Evolutionary conservation across 495 filamentous ascomycete species (phyloP).

Genomic region (Daldinia loculata): DNA sequence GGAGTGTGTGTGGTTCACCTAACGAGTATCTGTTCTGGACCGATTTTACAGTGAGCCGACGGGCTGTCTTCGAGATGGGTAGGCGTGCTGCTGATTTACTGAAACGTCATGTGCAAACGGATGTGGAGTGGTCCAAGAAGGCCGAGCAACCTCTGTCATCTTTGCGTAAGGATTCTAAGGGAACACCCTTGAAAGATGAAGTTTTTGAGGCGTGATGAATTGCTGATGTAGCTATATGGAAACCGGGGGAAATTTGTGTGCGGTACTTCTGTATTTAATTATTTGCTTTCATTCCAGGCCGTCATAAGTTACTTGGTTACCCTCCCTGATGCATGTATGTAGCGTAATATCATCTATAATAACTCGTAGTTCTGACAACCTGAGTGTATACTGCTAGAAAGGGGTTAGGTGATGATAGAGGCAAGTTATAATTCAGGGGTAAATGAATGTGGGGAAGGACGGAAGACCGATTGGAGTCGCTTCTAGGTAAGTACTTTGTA

Average conservation of each 20-base stretch:
- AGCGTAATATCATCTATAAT: background rate
- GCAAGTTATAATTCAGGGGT: background rate
- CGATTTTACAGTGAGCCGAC: conserved; percentile 44
- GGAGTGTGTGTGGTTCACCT: conserved; percentile 39
- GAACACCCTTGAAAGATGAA: conserved; percentile 8
- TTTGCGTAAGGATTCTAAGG: conserved; percentile 12
- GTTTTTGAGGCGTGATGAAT: background rate
- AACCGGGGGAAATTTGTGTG: background rate
- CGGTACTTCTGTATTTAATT: too few relatives aligned
- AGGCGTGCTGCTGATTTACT: conserved; percentile 41
- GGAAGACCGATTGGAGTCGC: background rate
- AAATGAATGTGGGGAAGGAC: background rate
- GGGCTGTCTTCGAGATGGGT: conserved; percentile 48
- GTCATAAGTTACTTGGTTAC: background rate
- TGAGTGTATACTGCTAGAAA: background rate
- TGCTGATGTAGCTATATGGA: background rate
- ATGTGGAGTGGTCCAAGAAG: conserved; percentile 27
- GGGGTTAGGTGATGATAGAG: background rate
- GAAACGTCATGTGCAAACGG: conserved; percentile 33
- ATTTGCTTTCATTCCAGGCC: too few relatives aligned
- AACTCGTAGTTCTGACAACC: background rate
- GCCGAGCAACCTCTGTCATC: conserved; percentile 20
- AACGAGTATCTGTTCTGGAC: conserved; percentile 50
- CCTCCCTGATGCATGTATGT: too few relatives aligned
- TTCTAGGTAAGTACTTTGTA: too few relatives aligned